phyloP scores from a whole-genome alignment of 768 basidiomycete species.

The Glaciozyma antarctica region DNA sequence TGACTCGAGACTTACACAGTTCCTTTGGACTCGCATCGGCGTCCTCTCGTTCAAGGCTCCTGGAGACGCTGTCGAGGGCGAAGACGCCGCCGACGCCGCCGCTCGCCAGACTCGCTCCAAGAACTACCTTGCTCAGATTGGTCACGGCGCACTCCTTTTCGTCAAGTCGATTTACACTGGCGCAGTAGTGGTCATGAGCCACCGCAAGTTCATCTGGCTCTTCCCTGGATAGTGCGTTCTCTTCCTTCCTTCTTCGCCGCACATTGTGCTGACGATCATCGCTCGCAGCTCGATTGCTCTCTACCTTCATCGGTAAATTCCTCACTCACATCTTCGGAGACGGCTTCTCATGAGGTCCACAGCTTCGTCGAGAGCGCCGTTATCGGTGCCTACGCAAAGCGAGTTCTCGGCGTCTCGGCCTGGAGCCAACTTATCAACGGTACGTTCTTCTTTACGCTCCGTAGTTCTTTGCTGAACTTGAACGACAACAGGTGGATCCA shows the following conservation, averaged over 20 bases:
- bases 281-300: slow-evolving; percentile 27
- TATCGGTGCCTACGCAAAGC: slow-evolving; percentile 35
- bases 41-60: not conserved
- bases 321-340: not conserved
- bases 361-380: slow-evolving; percentile 31
- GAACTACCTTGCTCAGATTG: slow-evolving; percentile 12
- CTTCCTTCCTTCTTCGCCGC: not conserved
- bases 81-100: not conserved
- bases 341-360: not conserved
- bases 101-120: not conserved
- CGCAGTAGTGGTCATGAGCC: slow-evolving; percentile 7
- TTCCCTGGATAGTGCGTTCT: slow-evolving; percentile 11
- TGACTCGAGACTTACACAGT: not conserved
- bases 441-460: too few species aligned
- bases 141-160: slow-evolving; percentile 7
- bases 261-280: not conserved
- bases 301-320: slow-evolving; percentile 27
- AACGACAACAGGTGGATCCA: slow-evolving; percentile 37
- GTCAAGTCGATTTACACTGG: slow-evolving; percentile 18
- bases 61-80: not conserved
- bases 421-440: slow-evolving; percentile 37
- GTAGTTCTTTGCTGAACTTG: too few species aligned
- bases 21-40: not conserved
- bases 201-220: slow-evolving; percentile 31
- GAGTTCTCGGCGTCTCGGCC: slow-evolving; percentile 31